Evolutionary conservation across 352 stramenopile species (phyloP), one percentile per base, ranked within the genome.

Genomic region (Pythium vanterpoolii): DNA sequence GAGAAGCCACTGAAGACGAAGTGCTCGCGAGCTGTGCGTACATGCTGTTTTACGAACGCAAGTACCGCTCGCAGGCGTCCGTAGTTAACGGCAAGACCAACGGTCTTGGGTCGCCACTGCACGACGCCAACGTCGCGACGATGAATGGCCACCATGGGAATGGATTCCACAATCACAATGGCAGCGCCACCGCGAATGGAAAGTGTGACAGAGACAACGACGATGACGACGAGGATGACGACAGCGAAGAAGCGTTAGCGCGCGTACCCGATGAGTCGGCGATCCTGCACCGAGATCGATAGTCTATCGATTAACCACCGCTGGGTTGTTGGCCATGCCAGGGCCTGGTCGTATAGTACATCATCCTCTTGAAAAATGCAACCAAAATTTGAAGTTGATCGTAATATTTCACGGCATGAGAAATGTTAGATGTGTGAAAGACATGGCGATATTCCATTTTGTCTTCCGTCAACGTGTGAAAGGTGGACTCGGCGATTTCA

Each of bases 11-110:
- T 1, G 60, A 77, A 19, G 62, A 76, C 30, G 80, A 95, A 53
- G 85, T 96, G 43, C 64, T 90, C 34, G 61, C 61, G 24, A 87
- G 80, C 48, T 92, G 87, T 45, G 87, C 87, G 30, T 96, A 96
- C 71, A 92, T 96, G 82, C 60, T 96, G n/a, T 95, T 96, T 60
- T 96, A 96, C 68, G 83, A 94, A 64, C 87, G 85, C 23, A 90
- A 89, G 45, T 62, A 72, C 46, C 72, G 76, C 28, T 60, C 69
- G 2, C 40, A 55, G 21, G 24, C 50, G 28, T 49, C 53, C 13
- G 16, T 43, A 11, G 18, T 34, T 9, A 28, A 42, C 16, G 27
- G 52, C 39, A 51, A 27, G 28, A 6, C 39, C n/a, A 60, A 60
- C 40, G 52, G 52, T 1, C 38, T 42, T n/a, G 36, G 6, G 31